Percentiles rank a stretch among this genome's conserved stretches.
Evolutionary conservation across 495 filamentous ascomycete genomes (phyloP).

Genomic region (Xylaria nigripes): DNA sequence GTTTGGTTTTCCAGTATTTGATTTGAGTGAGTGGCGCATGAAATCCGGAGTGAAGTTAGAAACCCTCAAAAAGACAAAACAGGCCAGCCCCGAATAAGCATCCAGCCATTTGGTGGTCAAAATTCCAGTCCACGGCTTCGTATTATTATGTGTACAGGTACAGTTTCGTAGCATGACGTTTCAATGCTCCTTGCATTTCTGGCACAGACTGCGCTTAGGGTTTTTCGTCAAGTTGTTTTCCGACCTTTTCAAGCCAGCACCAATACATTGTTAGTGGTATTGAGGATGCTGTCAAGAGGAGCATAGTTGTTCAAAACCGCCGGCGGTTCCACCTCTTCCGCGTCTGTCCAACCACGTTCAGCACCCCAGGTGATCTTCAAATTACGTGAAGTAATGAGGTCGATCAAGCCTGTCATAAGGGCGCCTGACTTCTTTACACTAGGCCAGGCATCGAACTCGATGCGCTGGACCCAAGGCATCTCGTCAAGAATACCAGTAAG

Average conservation of each 20-base stretch:
- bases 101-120: neutral
- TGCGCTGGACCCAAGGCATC: slow-evolving; percentile 50
- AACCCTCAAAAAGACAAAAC: neutral
- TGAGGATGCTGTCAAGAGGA: slow-evolving; percentile 16
- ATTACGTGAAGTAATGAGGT: slow-evolving; percentile 41
- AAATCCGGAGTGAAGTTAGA: neutral
- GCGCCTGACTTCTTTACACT: slow-evolving; percentile 60
- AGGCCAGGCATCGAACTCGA: slow-evolving; percentile 70
- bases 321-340: slow-evolving; percentile 27
- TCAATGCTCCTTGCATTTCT: neutral
- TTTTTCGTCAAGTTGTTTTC: neutral
- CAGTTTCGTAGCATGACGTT: neutral
- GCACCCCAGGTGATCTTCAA: slow-evolving; percentile 61
- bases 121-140: neutral
- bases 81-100: neutral
- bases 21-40: neutral
- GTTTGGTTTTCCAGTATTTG: neutral
- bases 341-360: slow-evolving; percentile 56
- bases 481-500: slow-evolving; percentile 49
- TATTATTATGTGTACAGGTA: neutral
- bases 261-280: slow-evolving; percentile 14
- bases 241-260: neutral
- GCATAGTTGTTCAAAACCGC: slow-evolving; percentile 19
- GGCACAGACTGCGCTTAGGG: neutral
- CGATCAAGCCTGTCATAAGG: slow-evolving; percentile 60